Evolutionary conservation across 2,329 filamentous ascomycete genomes (phyloP).

Genomic region (Alternaria angustiovoidea): DNA sequence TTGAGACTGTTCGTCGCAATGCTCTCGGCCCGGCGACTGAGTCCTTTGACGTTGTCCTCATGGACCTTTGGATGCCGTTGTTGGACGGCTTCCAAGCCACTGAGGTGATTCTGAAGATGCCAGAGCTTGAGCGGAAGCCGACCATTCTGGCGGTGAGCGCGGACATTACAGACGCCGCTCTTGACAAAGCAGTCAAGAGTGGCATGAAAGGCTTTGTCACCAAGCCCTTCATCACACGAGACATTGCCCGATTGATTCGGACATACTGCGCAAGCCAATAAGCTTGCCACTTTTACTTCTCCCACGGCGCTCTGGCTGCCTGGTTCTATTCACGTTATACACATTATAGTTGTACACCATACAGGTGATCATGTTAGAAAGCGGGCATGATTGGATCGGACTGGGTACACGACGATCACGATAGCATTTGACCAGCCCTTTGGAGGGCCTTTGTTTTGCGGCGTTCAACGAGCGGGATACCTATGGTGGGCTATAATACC

Average conservation of each 20-base stretch:
- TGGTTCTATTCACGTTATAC: slow-evolving; percentile 21
- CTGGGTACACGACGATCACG: slow-evolving; percentile 29
- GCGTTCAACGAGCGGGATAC: slow-evolving; percentile 15
- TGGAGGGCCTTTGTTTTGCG: slow-evolving; percentile 13
- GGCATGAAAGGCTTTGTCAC: slow-evolving; percentile 75
- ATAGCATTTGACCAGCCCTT: slow-evolving; percentile 21
- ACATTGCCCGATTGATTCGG: slow-evolving; percentile 67
- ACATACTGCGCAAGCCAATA: slow-evolving; percentile 52
- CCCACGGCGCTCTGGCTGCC: slow-evolving; percentile 6
- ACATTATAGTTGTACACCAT: slow-evolving; percentile 19
- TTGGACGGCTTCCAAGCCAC: slow-evolving; percentile 77
- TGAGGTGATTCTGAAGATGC: slow-evolving; percentile 66
- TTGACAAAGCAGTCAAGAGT: slow-evolving; percentile 66
- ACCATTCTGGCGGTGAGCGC: slow-evolving; percentile 70
- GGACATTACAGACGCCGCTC: slow-evolving; percentile 70
- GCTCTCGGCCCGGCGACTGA: slow-evolving; percentile 29
- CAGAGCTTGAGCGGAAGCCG: slow-evolving; percentile 37
- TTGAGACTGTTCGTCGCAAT: slow-evolving; percentile 64
- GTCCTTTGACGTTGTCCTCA: slow-evolving; percentile 70
- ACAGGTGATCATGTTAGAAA: background rate
- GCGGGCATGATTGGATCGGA: slow-evolving; percentile 9
- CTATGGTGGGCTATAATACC: slow-evolving; percentile 20
- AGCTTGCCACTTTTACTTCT: slow-evolving; percentile 9
- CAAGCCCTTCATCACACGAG: slow-evolving; percentile 70
- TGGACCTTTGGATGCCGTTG: slow-evolving; percentile 81